A percentile compares a stretch with the other conserved stretches of the same genome.
These are phyloP conservation scores for Endoconidiophora polonica DNA, from an alignment of 2,329 filamentous ascomycete species.

Conservation along the genomic window DNA sequence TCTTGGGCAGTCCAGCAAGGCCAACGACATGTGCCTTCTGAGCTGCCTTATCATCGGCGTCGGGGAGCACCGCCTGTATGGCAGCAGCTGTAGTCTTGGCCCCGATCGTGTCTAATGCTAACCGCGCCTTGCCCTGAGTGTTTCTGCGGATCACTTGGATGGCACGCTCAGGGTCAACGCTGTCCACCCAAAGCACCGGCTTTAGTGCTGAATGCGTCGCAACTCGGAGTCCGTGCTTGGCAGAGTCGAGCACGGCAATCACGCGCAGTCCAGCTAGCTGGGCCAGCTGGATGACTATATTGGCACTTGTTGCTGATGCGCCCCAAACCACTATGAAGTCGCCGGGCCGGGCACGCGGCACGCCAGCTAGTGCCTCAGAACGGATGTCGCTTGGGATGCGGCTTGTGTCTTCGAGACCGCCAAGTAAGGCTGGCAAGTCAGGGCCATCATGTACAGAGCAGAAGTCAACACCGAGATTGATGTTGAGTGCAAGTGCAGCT, in stretches of 20 bases:
- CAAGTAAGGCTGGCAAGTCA: constrained; percentile 37
- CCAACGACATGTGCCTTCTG: constrained; percentile 43
- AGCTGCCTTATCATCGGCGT: constrained; percentile 15
- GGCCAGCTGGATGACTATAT: constrained; percentile 50
- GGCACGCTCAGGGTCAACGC: constrained; percentile 47
- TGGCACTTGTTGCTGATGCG: constrained; percentile 51
- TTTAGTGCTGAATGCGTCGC: constrained; percentile 26
- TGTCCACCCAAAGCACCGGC: constrained; percentile 52
- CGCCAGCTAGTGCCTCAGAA: constrained; percentile 43
- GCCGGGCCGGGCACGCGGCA: constrained; percentile 34
- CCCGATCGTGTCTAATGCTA: constrained; percentile 52
- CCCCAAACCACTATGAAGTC: constrained; percentile 66
- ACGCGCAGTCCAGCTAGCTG: constrained; percentile 48
- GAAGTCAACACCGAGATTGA: constrained; percentile 56
- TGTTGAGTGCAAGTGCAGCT: constrained; percentile 46
- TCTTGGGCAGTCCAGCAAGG: constrained; percentile 49
- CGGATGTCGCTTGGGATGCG: constrained; percentile 43
- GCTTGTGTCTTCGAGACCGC: constrained; percentile 25
- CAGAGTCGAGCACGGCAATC: constrained; percentile 48
- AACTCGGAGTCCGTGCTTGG: constrained; percentile 45
- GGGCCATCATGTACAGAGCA: constrained; percentile 34
- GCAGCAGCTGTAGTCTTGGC: constrained; percentile 44
- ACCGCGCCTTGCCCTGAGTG: constrained; percentile 40
- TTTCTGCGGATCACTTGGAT: constrained; percentile 45
- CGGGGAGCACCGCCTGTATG: constrained; percentile 31